Percentiles rank a stretch among this genome's conserved stretches.
Evolutionary conservation across 441 rosid genomes (phyloP).

Genomic region (Oxalis stricta): DNA sequence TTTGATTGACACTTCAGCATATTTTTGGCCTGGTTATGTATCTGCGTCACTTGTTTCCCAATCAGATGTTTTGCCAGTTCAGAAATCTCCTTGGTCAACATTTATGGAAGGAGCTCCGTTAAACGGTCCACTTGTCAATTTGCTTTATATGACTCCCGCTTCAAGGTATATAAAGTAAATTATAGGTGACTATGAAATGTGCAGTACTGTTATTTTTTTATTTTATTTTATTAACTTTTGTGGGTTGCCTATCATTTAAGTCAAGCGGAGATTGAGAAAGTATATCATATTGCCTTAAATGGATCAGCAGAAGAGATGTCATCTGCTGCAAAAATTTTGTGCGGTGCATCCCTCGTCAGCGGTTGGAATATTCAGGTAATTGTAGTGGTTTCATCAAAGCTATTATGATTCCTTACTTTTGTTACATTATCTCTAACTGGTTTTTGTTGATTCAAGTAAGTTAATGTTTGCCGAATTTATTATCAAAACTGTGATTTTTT

Average conservation of each 20-base stretch:
- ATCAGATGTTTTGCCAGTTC: slow-evolving; percentile 23
- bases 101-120: slow-evolving; percentile 54
- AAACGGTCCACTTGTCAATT: slow-evolving; percentile 29
- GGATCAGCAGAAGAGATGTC: slow-evolving; percentile 43
- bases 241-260: slow-evolving; percentile 22
- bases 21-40: slow-evolving; percentile 56
- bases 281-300: slow-evolving; percentile 40
- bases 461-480: too few relatives aligned
- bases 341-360: slow-evolving; percentile 46
- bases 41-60: slow-evolving; percentile 22
- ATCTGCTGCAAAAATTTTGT: slow-evolving; percentile 54
- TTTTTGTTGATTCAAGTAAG: too few relatives aligned
- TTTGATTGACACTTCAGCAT: slow-evolving; percentile 43
- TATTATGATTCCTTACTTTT: too few relatives aligned
- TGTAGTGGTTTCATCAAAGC: too few relatives aligned
- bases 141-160: slow-evolving; percentile 37
- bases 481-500: too few relatives aligned
- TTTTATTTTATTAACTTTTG: slow-evolving; percentile 13
- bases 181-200: slow-evolving; percentile 2
- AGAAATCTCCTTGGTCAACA: slow-evolving; percentile 42
- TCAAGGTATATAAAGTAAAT: slow-evolving; percentile 29
- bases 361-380: slow-evolving; percentile 78
- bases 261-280: slow-evolving; percentile 45
- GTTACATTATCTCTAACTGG: too few relatives aligned
- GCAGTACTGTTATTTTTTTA: background rate